Evolutionary conservation across 2,329 filamentous ascomycete species (phyloP), one percentile per base, ranked within the genome.

Genomic region (Cladosporium sp.): DNA sequence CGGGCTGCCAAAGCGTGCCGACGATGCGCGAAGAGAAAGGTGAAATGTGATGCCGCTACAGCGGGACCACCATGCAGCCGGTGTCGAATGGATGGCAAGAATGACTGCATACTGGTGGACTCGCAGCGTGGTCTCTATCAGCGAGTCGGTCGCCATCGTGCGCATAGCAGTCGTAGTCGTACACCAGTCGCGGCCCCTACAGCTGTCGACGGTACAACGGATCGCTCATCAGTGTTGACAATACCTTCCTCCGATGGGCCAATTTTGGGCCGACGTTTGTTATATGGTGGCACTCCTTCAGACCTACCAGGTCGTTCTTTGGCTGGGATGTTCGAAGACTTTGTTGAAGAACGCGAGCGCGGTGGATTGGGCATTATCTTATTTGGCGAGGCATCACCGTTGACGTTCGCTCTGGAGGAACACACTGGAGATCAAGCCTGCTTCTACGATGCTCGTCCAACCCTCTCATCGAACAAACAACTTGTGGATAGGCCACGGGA

Each of bases 371-470:
- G 58, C 6, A 61, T 61, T 18, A 61, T 61, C n/a, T 26, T 61
- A 3, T 61, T 61, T 11, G 58, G 58, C 26, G 58, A 51, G 28
- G 58, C 58, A 1, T 61, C 58, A 26, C 58, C 58, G 1, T 49
- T 61, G 43, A 61, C 58, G 6, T 61, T 61, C 21, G 58, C 58
- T 21, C 23, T 61, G 10, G 58, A 61, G 30, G 58, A 61, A 25
- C 58, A 61, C 21, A n/a, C 26, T 34, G 58, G 58, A 23, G 43
- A 61, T 10, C 58, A 49, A 51, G 58, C 43, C 36, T 34, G 58
- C 23, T 61, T 61, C 16, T 61, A 61, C 43, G 58, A 61, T 61
- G 43, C 58, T 48, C 39, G 58, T 43, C 58, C 58, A 8, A 61
- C 43, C 5, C 43, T 61, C 5, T 48, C 58, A 10, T 23, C 49